Base-by-base conservation (phyloP, 176 grass and related monocot species). In the Cocos nucifera region DNA sequence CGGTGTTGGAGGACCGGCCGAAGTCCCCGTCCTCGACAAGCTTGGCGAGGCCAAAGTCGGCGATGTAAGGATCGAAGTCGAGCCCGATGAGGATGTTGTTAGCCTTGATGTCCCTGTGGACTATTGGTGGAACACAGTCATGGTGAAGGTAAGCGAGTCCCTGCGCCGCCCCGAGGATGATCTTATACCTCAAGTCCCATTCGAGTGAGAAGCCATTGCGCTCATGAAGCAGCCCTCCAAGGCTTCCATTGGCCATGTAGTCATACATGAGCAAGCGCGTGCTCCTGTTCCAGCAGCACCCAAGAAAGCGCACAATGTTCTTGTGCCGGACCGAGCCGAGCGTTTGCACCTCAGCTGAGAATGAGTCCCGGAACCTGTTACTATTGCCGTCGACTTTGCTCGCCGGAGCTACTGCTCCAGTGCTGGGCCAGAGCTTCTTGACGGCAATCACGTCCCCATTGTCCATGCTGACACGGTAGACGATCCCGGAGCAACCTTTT, bases 221-320 rank as follows among this genome's bases (percentile, higher is more conserved):
- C 70, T 97, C 93, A 58, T 97, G 87, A 66, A 97, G 88, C 63
- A 92, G 82, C 1, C 75, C 79, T 25, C 93, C 93, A 1, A 97
- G 77, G 82, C 93, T 97, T 19, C 93, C 93, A 58, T 97, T 97
- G 21, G 87, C 70, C 93, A 97, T 92, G 87, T 97, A 97, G 53
- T 97, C 93, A 53, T 97, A 97, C 93, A 97, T 97, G 63, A 97
- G 79, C 63, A 97, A 69, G 17, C 93, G 75, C 1, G 69, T 97
- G 59, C 17, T 91, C 78, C 75, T 80, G 75, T 97, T 97, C 93
- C 87, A 92, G 88, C 93, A 97, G 77, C 87, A 97, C 0, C 93
- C 93, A 0, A 97, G 85, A 69, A 97, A 97, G 0, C 93, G 53
- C 3, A 97, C 93, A 23, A 97, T 97, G 83, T 97, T 97, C 85